Percentiles rank a stretch among this genome's conserved stretches.
Conservation (phyloP, 306 rosid species). For the Casuarina glauca region DNA sequence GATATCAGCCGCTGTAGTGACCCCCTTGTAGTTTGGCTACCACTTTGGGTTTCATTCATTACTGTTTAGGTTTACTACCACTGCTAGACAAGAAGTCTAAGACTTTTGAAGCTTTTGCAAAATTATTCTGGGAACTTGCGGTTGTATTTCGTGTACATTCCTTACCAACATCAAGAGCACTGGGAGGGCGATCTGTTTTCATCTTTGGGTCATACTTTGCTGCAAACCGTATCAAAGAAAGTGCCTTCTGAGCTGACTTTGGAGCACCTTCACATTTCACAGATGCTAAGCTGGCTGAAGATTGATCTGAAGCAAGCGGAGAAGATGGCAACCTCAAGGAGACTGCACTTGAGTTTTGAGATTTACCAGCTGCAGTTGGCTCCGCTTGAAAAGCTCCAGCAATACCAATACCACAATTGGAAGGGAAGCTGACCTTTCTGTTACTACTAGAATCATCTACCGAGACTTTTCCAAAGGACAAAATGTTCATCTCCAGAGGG, state of each 20-base stretch:
- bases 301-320: constrained; percentile 39
- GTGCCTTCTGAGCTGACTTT: constrained; percentile 54
- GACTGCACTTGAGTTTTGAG: constrained; percentile 33
- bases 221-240: constrained; percentile 72
- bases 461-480: constrained; percentile 36
- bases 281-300: constrained; percentile 44
- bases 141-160: constrained; percentile 14
- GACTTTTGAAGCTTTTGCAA: constrained; percentile 30
- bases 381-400: constrained; percentile 33
- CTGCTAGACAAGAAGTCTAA: constrained; percentile 27
- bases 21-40: constrained; percentile 9
- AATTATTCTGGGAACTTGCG: constrained; percentile 29
- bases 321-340: constrained; percentile 31
- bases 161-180: constrained; percentile 23
- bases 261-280: constrained; percentile 41
- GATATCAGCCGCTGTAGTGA: background rate
- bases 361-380: constrained; percentile 23
- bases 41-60: background rate
- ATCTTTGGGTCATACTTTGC: constrained; percentile 54
- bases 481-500: constrained; percentile 32
- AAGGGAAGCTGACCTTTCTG: constrained; percentile 20
- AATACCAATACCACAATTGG: constrained; percentile 20
- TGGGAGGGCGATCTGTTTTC: constrained; percentile 36
- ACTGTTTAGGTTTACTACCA: constrained; percentile 27
- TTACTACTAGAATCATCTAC: constrained; percentile 23